Evolutionary conservation across 805 yeast species (phyloP).

Genomic region (Pichia cephalocereana): DNA sequence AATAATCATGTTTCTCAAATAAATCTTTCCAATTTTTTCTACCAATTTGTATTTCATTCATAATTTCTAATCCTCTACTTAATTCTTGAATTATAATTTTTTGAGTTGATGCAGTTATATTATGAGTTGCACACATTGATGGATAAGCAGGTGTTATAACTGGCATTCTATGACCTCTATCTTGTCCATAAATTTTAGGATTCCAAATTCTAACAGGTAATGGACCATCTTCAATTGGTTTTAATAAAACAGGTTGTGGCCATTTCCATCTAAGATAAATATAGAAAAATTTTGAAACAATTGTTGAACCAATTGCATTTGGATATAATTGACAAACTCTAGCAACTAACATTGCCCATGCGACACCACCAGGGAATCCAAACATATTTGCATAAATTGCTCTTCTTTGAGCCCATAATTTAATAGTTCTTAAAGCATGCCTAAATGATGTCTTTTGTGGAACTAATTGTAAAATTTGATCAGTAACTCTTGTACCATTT

Average conservation of each 20-base stretch:
- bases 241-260: slow-evolving; percentile 96
- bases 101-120: slow-evolving; percentile 83
- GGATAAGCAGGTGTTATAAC: slow-evolving; percentile 98
- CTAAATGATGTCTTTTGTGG: slow-evolving; percentile 91
- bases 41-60: slow-evolving; percentile 58
- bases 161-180: slow-evolving; percentile 90
- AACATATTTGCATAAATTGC: slow-evolving; percentile 91
- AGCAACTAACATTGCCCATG: slow-evolving; percentile 99
- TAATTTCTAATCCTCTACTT: slow-evolving; percentile 61
- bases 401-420: slow-evolving; percentile 93
- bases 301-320: slow-evolving; percentile 87
- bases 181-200: slow-evolving; percentile 83
- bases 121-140: slow-evolving; percentile 98
- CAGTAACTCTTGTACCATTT: slow-evolving; percentile 96
- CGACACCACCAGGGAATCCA: slow-evolving; percentile 99
- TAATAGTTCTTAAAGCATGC: slow-evolving; percentile 85
- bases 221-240: slow-evolving; percentile 95
- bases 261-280: slow-evolving; percentile 88
- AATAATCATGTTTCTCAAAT: slow-evolving; percentile 73
- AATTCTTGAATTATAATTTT: slow-evolving; percentile 73
- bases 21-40: slow-evolving; percentile 65
- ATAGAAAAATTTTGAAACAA: slow-evolving; percentile 81
- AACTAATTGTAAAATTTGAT: slow-evolving; percentile 79
- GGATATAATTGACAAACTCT: slow-evolving; percentile 95
- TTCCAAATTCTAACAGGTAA: slow-evolving; percentile 95